Evolutionary conservation across 306 rosid genomes (phyloP), one percentile per base, ranked within the genome.

Genomic region (Vigna radiata): DNA sequence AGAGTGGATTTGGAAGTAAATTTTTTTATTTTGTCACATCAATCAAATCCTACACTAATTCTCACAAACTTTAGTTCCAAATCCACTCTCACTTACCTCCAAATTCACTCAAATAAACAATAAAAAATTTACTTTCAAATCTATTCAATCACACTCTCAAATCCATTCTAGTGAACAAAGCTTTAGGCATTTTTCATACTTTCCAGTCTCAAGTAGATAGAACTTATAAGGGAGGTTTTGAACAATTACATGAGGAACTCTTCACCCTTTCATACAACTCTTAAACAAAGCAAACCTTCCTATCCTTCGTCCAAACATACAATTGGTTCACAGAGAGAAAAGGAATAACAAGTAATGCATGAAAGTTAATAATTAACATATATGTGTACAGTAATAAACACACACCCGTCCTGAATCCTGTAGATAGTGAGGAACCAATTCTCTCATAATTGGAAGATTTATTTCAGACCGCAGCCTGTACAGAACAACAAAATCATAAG

Each of bases 401-500:
- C 93, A 95, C 93, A 95, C 99, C 94, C 92, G 88, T 81, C 90
- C 92, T 39, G 84, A 72, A 87, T 95, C 99, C 87, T 95, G 99
- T 66, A 95, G 97, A 84, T 95, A 95, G 83, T 92, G 97, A 36
- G 99, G 97, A 83, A 95, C 87, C 85, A 95, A 80, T 88, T 95
- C 99, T 85, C 81, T 95, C 96, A 92, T 90, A 70, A 95, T 86
- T 17, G 99, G 96, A 64, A 95, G 85, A 70, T 90, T 90, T 68
- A 95, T 92, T 88, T 92, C 99, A 21, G 97, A 90, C 67, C 99
- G 96, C 85, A 87, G 82, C 94, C 99, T 95, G 87, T 59, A 81
- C 8, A 76, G 68, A 84, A 78, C 77, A 77, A 85, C 50, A 68
- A 73, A n/a, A 79, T 74, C 70, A 39, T 82, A 68, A 71, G 61